phyloP scores from a whole-genome alignment of 164 flowering plant species.

The Aristolochia fimbriata region DNA sequence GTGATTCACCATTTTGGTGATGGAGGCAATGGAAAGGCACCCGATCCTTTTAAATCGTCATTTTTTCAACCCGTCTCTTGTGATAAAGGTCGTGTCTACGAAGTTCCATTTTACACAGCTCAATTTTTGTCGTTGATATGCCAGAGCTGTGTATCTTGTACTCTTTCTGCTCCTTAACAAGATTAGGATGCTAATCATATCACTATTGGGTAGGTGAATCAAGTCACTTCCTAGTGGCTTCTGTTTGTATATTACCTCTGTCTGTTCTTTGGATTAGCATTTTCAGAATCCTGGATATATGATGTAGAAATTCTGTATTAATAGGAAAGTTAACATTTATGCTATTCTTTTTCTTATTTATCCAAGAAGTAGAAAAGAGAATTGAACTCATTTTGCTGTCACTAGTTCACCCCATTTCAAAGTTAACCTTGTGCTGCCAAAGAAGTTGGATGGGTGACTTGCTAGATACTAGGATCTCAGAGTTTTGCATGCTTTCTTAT shows the following conservation, averaged over 20 bases:
- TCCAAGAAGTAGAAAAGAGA: no score
- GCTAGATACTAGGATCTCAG: no score
- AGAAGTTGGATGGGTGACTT: no score
- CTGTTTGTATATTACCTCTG: constrained; percentile 1
- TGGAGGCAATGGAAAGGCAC: constrained; percentile 8
- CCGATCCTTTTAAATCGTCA: neutral
- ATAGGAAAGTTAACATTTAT: neutral
- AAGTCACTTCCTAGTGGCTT: constrained; percentile 3
- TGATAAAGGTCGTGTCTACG: neutral
- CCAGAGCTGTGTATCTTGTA: constrained; percentile 8
- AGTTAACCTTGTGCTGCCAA: no score
- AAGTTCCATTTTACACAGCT: neutral
- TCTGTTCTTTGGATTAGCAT: neutral
- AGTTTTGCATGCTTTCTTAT: no score
- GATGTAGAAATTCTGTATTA: neutral
- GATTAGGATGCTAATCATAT: constrained; percentile 18
- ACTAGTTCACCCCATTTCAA: no score
- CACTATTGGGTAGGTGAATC: constrained; percentile 9
- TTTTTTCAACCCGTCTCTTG: neutral
- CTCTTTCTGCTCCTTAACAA: constrained; percentile 8
- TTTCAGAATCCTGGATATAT: constrained; percentile 6
- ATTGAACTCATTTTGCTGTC: no score
- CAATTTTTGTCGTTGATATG: constrained; percentile 10
- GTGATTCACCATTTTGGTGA: constrained; percentile 6
- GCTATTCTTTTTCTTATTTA: no score